These are phyloP conservation scores for Inonotus obliquus DNA, from an alignment of 1,284 basidiomycete genomes.

Conservation along the genomic window DNA sequence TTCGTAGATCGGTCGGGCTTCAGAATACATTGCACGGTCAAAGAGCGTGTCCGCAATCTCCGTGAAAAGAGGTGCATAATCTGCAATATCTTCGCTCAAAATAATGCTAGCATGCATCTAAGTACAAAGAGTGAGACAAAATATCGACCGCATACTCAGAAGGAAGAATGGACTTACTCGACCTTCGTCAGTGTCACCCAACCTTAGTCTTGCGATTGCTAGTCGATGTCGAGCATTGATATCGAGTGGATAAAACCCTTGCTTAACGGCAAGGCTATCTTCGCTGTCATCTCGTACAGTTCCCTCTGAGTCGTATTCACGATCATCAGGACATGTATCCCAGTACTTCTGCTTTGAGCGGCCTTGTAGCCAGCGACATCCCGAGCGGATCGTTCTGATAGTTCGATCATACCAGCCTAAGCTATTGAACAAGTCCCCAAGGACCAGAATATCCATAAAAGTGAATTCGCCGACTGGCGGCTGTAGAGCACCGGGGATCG, in stretches of 20 bases:
- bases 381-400: conserved; percentile 67
- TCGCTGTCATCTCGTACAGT: conserved; percentile 18
- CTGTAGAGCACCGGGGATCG: conserved; percentile 29
- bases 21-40: conserved; percentile 65
- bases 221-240: conserved; percentile 83
- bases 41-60: conserved; percentile 86
- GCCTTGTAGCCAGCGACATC: conserved; percentile 88
- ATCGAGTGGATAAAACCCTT: conserved; percentile 66
- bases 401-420: conserved; percentile 67
- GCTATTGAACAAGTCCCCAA: conserved; percentile 81
- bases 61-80: conserved; percentile 74
- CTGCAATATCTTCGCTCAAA: conserved; percentile 62
- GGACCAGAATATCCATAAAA: conserved; percentile 65
- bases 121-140: neutral
- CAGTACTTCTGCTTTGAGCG: conserved; percentile 71
- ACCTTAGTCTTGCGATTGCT: conserved; percentile 78
- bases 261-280: conserved; percentile 23
- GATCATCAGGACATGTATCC: conserved; percentile 82
- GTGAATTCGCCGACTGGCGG: conserved; percentile 45
- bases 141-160: neutral
- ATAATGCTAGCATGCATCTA: conserved; percentile 77
- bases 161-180: conserved; percentile 42
- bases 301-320: conserved; percentile 71
- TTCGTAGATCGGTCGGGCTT: conserved; percentile 78
- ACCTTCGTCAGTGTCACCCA: conserved; percentile 79